Percentiles rank a stretch among this genome's conserved stretches.
Evolutionary conservation across 106 monocot genomes (phyloP).

Genomic region (Triglochin maritima): DNA sequence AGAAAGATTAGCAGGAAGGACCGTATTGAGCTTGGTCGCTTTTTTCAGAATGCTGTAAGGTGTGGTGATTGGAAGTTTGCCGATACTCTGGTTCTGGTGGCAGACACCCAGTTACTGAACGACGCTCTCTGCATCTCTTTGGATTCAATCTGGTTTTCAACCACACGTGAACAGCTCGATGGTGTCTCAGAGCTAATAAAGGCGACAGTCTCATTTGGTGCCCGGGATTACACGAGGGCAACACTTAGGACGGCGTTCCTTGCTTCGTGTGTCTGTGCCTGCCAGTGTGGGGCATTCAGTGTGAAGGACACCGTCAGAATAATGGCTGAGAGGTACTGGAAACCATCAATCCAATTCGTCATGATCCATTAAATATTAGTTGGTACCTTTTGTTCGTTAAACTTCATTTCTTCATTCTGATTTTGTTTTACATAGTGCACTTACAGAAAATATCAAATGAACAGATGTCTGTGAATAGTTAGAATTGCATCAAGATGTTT

Average conservation of each 20-base stretch:
- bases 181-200: constrained; percentile 54
- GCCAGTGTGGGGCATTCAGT: constrained; percentile 68
- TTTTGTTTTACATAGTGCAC: too few species aligned
- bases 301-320: constrained; percentile 59
- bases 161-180: constrained; percentile 29
- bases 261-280: constrained; percentile 87
- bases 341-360: neutral
- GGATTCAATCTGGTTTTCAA: constrained; percentile 86
- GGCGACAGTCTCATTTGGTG: constrained; percentile 62
- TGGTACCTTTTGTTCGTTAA: too few species aligned
- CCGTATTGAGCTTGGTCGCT: constrained; percentile 51
- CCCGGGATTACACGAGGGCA: constrained; percentile 76
- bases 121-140: constrained; percentile 75
- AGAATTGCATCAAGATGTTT: neutral
- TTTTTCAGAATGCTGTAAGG: constrained; percentile 66
- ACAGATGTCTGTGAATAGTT: neutral
- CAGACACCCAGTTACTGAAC: constrained; percentile 54
- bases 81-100: constrained; percentile 46
- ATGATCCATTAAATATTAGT: too few species aligned
- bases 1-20: constrained; percentile 65
- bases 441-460: too few species aligned
- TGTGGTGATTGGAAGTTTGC: constrained; percentile 66
- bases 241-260: constrained; percentile 77
- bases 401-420: too few species aligned
- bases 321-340: constrained; percentile 73